Percentiles rank a stretch among this genome's conserved stretches.
These are phyloP conservation scores for Curvularia sp. DNA, from an alignment of 2,329 filamentous ascomycete species.

Conservation along the genomic window DNA sequence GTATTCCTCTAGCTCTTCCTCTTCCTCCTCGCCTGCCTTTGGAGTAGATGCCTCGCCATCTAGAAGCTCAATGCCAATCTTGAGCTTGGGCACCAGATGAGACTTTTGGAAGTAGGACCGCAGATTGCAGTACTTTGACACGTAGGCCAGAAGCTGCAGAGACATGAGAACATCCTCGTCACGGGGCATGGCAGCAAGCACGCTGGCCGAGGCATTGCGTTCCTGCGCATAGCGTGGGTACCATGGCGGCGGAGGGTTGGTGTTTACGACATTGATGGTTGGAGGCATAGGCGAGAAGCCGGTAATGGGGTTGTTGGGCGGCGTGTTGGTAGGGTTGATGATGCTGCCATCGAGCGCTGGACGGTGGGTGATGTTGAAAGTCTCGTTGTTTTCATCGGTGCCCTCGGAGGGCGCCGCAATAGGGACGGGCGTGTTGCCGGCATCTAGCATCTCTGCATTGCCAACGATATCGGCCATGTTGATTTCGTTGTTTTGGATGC, in stretches of 20 bases:
- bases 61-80: slow-evolving; percentile 85
- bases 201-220: slow-evolving; percentile 69
- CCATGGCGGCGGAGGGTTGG: slow-evolving; percentile 79
- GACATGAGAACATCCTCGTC: slow-evolving; percentile 99
- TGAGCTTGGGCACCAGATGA: slow-evolving; percentile 89
- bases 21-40: slow-evolving; percentile 58
- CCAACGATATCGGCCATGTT: slow-evolving; percentile 89
- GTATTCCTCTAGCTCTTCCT: slow-evolving; percentile 84
- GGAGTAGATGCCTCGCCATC: slow-evolving; percentile 67
- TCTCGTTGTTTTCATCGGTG: slow-evolving; percentile 75
- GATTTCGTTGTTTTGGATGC: slow-evolving; percentile 80
- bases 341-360: slow-evolving; percentile 85
- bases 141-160: slow-evolving; percentile 92
- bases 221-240: slow-evolving; percentile 83
- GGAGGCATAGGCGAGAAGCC: slow-evolving; percentile 78
- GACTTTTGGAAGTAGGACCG: slow-evolving; percentile 94
- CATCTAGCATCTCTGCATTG: slow-evolving; percentile 77
- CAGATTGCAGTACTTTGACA: slow-evolving; percentile 98
- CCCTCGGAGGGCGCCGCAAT: slow-evolving; percentile 81
- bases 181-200: slow-evolving; percentile 89
- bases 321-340: slow-evolving; percentile 70
- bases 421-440: slow-evolving; percentile 72
- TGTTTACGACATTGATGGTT: slow-evolving; percentile 68
- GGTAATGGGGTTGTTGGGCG: slow-evolving; percentile 65
- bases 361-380: slow-evolving; percentile 92